Evolutionary conservation across 106 monocot species (phyloP).

Genomic region (Posidonia australis): DNA sequence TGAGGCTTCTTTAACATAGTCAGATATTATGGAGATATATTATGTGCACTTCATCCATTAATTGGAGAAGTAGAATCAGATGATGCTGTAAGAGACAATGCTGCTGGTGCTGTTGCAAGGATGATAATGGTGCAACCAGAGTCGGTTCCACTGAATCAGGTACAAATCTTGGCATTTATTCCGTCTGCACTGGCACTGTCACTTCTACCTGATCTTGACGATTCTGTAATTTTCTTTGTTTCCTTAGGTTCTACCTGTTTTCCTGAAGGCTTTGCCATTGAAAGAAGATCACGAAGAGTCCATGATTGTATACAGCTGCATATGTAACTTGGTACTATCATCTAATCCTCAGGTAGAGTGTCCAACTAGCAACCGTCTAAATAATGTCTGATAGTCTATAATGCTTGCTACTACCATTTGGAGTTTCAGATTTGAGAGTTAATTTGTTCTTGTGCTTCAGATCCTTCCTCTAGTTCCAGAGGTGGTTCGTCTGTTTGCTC

Average conservation of each 20-base stretch:
- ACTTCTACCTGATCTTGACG: background rate
- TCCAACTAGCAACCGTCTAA: no score
- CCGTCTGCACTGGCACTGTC: background rate
- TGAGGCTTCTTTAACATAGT: slow-evolving; percentile 18
- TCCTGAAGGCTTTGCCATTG: slow-evolving; percentile 84
- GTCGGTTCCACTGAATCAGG: slow-evolving; percentile 83
- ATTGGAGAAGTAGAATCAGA: slow-evolving; percentile 77
- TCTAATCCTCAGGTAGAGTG: slow-evolving; percentile 56
- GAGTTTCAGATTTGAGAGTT: background rate
- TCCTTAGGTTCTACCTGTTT: slow-evolving; percentile 77
- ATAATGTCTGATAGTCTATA: no score
- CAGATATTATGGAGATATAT: slow-evolving; percentile 87
- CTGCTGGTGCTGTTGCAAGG: slow-evolving; percentile 89
- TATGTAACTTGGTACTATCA: slow-evolving; percentile 60
- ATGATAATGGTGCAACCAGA: slow-evolving; percentile 97
- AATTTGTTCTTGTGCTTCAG: slow-evolving; percentile 22
- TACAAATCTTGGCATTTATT: slow-evolving; percentile 6
- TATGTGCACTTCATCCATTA: slow-evolving; percentile 68
- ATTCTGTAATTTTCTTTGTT: background rate
- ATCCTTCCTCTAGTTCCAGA: slow-evolving; percentile 77
- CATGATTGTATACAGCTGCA: slow-evolving; percentile 61
- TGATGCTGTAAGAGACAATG: slow-evolving; percentile 93
- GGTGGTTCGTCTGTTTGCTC: slow-evolving; percentile 64
- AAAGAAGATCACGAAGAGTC: slow-evolving; percentile 91
- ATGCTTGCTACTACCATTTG: background rate